Conservation (phyloP, 2,329 filamentous ascomycete species). For the Pseudocercospora macadamiae region DNA sequence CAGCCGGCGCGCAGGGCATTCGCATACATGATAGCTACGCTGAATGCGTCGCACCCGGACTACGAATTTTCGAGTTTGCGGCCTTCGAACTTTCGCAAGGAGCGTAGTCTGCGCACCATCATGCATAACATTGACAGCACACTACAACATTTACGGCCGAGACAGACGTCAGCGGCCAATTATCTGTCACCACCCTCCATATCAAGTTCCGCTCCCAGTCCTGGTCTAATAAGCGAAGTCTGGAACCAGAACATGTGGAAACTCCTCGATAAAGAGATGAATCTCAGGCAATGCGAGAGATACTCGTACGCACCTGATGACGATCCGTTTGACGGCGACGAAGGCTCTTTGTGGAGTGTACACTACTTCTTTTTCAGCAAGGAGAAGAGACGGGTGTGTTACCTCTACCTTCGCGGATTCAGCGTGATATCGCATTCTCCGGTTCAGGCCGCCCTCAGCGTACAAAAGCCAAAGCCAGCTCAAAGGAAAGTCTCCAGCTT, state of each 20-base stretch:
- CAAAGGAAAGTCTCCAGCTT: conserved; percentile 35
- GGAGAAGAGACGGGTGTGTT: conserved; percentile 85
- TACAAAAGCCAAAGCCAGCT: conserved; percentile 44
- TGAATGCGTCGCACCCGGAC: conserved; percentile 93
- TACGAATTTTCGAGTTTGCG: conserved; percentile 95
- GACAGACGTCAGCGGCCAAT: conserved; percentile 25
- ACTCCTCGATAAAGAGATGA: conserved; percentile 92
- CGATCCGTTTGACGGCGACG: conserved; percentile 88
- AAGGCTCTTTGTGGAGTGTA: conserved; percentile 90
- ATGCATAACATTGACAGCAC: conserved; percentile 88
- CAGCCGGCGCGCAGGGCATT: conserved; percentile 88
- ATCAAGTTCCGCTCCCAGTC: conserved; percentile 31
- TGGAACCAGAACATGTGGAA: conserved; percentile 95
- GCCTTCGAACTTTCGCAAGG: conserved; percentile 85
- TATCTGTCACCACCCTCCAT: conserved; percentile 32
- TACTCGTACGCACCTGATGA: conserved; percentile 89
- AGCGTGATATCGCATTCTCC: conserved; percentile 72
- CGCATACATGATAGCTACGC: conserved; percentile 91
- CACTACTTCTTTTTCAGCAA: conserved; percentile 99
- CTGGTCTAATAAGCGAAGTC: conserved; percentile 39
- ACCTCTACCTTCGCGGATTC: conserved; percentile 88
- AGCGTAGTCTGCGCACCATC: conserved; percentile 76
- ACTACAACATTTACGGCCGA: conserved; percentile 79
- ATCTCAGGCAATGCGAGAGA: conserved; percentile 80
- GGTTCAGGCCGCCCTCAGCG: conserved; percentile 45